A percentile compares a stretch with the other conserved stretches of the same genome.
phyloP scores from a whole-genome alignment of 116 monocot species.

The Dioscorea cayenensis region DNA sequence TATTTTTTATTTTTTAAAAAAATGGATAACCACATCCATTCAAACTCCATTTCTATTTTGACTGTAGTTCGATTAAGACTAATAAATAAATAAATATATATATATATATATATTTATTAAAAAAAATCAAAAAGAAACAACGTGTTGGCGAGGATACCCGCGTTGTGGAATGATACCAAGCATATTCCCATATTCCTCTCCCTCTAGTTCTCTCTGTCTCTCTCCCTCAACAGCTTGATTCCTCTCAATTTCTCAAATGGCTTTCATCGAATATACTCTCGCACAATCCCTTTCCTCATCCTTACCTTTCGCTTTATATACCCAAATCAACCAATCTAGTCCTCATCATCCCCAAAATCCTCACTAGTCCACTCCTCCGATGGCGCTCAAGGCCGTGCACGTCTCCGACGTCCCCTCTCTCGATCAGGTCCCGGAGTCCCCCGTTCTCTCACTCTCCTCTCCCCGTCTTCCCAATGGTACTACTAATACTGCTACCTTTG shows the following conservation, averaged over 20 bases:
- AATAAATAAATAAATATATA: too few relatives aligned
- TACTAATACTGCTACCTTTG: not conserved
- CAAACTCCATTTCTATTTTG: too few relatives aligned
- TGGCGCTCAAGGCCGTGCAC: conserved; percentile 71
- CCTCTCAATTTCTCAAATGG: not conserved
- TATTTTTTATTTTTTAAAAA: too few relatives aligned
- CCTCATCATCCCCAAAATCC: not conserved
- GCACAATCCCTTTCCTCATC: not conserved
- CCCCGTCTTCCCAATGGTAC: conserved; percentile 21
- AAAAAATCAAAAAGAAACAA: too few relatives aligned
- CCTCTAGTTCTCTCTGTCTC: not conserved
- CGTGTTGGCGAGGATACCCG: too few relatives aligned
- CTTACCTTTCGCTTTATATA: not conserved
- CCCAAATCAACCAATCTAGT: not conserved
- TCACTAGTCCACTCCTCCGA: conserved; percentile 5
- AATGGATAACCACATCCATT: too few relatives aligned
- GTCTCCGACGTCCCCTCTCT: conserved; percentile 52
- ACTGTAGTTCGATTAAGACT: too few relatives aligned
- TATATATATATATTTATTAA: too few relatives aligned
- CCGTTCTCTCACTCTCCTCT: conserved; percentile 18
- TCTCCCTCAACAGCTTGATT: not conserved
- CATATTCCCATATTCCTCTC: not conserved
- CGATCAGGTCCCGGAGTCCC: conserved; percentile 35
- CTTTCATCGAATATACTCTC: not conserved
- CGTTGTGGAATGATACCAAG: not conserved